These are phyloP conservation scores for Trichoderma koningiopsis DNA, from an alignment of 2,329 filamentous ascomycete species.

Conservation along the genomic window DNA sequence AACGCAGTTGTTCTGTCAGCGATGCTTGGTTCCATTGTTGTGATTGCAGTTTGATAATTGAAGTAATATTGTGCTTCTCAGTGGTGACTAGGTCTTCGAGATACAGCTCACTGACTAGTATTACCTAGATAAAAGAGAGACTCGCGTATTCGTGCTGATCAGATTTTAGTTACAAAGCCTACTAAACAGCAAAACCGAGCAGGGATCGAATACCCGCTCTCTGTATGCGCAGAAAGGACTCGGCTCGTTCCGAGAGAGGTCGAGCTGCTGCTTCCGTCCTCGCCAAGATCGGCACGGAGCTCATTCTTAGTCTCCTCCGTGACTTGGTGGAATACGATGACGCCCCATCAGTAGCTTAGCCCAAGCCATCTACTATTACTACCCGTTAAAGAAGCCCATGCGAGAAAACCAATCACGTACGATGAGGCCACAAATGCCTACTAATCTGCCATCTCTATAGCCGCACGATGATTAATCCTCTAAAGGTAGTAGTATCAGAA, in stretches of 20 bases:
- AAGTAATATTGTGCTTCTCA: too few species aligned
- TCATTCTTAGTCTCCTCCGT: neutral
- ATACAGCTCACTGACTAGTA: too few species aligned
- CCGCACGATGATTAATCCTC: neutral
- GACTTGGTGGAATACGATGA: neutral
- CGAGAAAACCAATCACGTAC: neutral
- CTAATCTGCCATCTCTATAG: neutral
- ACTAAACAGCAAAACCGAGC: neutral
- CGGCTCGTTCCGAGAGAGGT: neutral
- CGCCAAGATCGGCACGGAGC: neutral
- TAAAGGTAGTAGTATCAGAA: neutral
- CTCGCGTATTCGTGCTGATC: too few species aligned
- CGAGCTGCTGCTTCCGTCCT: neutral
- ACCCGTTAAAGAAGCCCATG: neutral
- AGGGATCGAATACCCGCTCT: neutral
- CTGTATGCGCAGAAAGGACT: neutral
- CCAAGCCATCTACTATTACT: neutral
- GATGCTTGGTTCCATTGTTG: neutral
- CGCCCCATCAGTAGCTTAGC: neutral
- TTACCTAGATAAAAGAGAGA: too few species aligned
- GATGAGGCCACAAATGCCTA: neutral
- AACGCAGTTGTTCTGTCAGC: neutral
- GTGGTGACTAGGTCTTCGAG: too few species aligned
- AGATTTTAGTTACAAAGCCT: too few species aligned
- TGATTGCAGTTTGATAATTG: neutral